Evolutionary conservation across 805 yeast species (phyloP), one percentile per base, ranked within the genome.

Genomic region (Ogataea nonfermentans): DNA sequence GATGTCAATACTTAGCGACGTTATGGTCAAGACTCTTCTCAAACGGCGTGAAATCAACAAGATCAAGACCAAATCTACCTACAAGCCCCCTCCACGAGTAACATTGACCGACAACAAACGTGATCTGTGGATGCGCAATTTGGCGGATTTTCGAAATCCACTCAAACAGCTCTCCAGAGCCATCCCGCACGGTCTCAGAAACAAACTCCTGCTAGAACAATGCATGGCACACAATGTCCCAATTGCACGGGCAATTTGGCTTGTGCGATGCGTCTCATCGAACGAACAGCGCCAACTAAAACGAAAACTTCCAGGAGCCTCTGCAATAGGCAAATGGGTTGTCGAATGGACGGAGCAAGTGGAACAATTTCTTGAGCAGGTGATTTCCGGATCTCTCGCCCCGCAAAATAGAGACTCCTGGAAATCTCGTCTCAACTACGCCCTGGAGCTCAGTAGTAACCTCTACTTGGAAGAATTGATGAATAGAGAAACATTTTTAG

Each of bases 311-410:
- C 49, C 40, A 26, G 10, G 33, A 31, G 6, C 42, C n/a, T 23
- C 47, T 12, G 65, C 69, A n/a, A 84, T 80, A 43, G 59, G 64
- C 16, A 76, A 72, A 33, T 83, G 96, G 88, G 67, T 82, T 13
- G 77, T 76, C 42, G 96, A 88, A 56, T 91, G 98, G 98, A 85
- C 97, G 0, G 84, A 80, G 29, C 95, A 85, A 48, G 79, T 90
- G 11, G 70, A 79, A 3, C 79, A 76, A 40, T 84, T 70, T 49
- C 51, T 81, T 9, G 78, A 73, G 46, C 70, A 70, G 46, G 66
- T 74, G 17, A 66, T 80, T 16, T 65, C 68, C 29, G 76, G 71
- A 11, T 65, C 65, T 50, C 59, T 56, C 20, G 31, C 49, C 26
- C n/a, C 59, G 6, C 29, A 29, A 8, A 33, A 33, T 46, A 67